Evolutionary conservation across 2,329 filamentous ascomycete species (phyloP), one percentile per base, ranked within the genome.

Genomic region (Colletotrichum tamarilloi): DNA sequence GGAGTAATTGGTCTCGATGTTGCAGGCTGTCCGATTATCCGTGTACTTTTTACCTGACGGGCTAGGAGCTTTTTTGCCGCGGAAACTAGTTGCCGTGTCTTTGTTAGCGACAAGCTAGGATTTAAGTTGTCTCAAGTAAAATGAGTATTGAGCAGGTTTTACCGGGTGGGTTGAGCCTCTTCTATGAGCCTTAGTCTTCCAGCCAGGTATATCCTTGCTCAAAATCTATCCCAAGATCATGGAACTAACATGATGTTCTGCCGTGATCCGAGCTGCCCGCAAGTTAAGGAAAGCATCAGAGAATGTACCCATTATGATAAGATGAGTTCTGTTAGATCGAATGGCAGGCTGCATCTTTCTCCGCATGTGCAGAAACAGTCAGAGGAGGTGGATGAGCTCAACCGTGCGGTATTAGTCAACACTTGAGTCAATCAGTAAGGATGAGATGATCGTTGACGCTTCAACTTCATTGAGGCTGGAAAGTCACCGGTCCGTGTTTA

Each of bases 1-100:
- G 11, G n/a, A 56, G 5, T 8, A 19, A 28, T 56, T 14, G 26
- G 6, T 24, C 4, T 28, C 11, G 26, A 56, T 5, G n/a, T 22
- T 28, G 80, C 78, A 93, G 67, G 6, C 4, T 49, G 19, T 4
- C 42, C 16, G 42, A n/a, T 49, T 22, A 49, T 14, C 7, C 55
- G 28, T 5, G 6, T 14, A 12, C 19, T n/a, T 3, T 26, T 6
- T 30, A 12, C 6, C 4, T 53, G 12, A 19, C 24, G 42, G 26
- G n/a, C 14, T 63, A 42, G 28, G 32, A 35, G 56, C 46, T 58
- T 62, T 57, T 57, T 57, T 24, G 30, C 64, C 49, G 57, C 57
- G 57, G 64, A 53, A 68, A 38, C 49, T 62, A n/a, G 22, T 19
- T 28, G 28, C 9, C 19, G 30, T 24, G 24, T 16, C 16, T 38